Conservation (phyloP, 2,329 filamentous ascomycete genomes). For the Neophaeococcomyces mojaviensis region DNA sequence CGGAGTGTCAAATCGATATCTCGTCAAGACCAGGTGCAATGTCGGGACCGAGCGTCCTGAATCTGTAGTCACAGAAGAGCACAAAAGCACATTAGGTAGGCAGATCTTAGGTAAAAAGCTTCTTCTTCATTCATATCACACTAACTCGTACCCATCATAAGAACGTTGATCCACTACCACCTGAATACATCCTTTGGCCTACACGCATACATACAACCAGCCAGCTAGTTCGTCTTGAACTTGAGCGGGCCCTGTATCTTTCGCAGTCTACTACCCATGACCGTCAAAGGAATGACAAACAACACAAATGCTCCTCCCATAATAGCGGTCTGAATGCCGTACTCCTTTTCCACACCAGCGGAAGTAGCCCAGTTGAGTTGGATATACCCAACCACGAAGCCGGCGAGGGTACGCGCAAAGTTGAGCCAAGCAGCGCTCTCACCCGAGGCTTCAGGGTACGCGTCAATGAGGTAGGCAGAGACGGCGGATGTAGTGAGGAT, state of each 20-base stretch:
- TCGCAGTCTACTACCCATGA: constrained; percentile 31
- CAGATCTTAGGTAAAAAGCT: too few species aligned
- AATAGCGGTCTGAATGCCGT: constrained; percentile 40
- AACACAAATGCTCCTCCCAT: constrained; percentile 30
- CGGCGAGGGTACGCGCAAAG: constrained; percentile 40
- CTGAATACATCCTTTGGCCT: too few species aligned
- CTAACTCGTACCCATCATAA: too few species aligned
- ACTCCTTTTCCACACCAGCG: constrained; percentile 36
- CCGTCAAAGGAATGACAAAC: constrained; percentile 27
- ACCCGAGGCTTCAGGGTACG: constrained; percentile 46
- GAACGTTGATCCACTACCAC: too few species aligned
- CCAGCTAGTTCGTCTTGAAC: constrained; percentile 23
- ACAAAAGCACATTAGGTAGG: too few species aligned
- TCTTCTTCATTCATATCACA: too few species aligned
- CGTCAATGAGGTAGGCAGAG: constrained; percentile 45
- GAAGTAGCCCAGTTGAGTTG: constrained; percentile 44
- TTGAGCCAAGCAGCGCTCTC: constrained; percentile 47
- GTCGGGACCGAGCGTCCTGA: too few species aligned
- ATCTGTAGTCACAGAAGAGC: too few species aligned
- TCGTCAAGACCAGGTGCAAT: too few species aligned
- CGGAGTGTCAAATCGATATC: too few species aligned
- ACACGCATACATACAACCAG: too few species aligned
- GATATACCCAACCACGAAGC: constrained; percentile 35
- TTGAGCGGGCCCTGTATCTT: constrained; percentile 29
- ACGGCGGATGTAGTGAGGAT: constrained; percentile 48